Evolutionary conservation across 306 rosid species (phyloP).

Genomic region (Styphnolobium japonicum): DNA sequence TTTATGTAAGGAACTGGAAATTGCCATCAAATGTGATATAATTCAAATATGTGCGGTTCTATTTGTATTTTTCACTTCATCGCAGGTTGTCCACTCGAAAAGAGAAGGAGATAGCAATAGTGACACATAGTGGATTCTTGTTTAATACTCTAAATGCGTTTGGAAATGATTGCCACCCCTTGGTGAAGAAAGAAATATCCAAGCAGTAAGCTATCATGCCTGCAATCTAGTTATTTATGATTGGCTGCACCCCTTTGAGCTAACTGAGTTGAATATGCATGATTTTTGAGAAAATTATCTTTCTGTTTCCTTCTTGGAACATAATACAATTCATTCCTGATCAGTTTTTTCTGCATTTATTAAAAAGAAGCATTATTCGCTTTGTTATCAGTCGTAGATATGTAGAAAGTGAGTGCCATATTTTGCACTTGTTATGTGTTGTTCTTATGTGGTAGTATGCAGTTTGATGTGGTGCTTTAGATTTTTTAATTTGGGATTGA

Average conservation of each 20-base stretch:
- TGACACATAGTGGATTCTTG: conserved; percentile 86
- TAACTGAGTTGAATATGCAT: conserved; percentile 3
- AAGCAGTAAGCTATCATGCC: conserved; percentile 54
- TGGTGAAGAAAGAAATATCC: conserved; percentile 72
- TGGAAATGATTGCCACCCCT: conserved; percentile 75
- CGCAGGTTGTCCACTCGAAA: conserved; percentile 78
- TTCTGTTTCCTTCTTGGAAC: neutral
- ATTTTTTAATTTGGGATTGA: neutral
- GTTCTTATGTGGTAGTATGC: neutral
- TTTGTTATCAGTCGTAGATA: neutral
- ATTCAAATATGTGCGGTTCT: neutral
- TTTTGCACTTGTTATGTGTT: neutral
- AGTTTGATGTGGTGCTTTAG: neutral
- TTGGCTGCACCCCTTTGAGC: neutral
- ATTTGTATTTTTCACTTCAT: conserved; percentile 12
- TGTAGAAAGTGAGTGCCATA: neutral
- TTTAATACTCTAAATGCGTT: conserved; percentile 54
- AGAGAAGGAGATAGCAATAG: conserved; percentile 88
- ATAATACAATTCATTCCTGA: neutral
- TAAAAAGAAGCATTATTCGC: neutral
- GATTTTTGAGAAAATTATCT: neutral
- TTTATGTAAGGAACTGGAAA: neutral
- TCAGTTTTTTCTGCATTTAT: neutral
- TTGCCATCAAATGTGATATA: neutral
- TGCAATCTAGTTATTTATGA: conserved; percentile 6